Conservation (phyloP, 148 eudicot genomes). For the Rhododendron henanense region DNA sequence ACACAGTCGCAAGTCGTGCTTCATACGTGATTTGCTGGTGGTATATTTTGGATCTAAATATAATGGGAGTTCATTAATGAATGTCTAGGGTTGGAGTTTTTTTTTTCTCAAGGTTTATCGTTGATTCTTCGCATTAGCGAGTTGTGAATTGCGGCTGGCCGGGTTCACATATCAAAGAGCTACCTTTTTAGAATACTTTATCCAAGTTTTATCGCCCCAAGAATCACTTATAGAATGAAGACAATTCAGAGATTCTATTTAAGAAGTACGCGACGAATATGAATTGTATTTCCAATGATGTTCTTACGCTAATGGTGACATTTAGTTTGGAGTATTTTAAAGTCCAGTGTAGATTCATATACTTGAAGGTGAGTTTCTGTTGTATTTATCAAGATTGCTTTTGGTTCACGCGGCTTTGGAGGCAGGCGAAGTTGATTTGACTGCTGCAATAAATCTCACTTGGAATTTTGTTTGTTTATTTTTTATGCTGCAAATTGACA, state of each 20-base stretch:
- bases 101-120: background rate
- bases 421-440: background rate
- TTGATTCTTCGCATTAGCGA: background rate
- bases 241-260: background rate
- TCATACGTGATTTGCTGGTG: background rate
- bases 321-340: background rate
- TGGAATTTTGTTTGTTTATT: background rate
- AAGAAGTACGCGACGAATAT: background rate
- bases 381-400: background rate
- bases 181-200: background rate
- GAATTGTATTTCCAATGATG: background rate
- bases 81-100: background rate
- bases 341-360: background rate
- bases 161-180: background rate
- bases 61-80: background rate
- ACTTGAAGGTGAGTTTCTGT: background rate
- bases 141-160: slow-evolving; percentile 1
- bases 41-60: slow-evolving; percentile 8
- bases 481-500: background rate
- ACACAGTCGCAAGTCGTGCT: background rate
- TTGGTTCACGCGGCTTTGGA: background rate
- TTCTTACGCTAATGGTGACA: background rate
- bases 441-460: background rate
- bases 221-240: background rate
- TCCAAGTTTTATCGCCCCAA: background rate